These are phyloP conservation scores for Akanthomyces lecanii DNA, from an alignment of 2,329 filamentous ascomycete species.

Conservation along the genomic window DNA sequence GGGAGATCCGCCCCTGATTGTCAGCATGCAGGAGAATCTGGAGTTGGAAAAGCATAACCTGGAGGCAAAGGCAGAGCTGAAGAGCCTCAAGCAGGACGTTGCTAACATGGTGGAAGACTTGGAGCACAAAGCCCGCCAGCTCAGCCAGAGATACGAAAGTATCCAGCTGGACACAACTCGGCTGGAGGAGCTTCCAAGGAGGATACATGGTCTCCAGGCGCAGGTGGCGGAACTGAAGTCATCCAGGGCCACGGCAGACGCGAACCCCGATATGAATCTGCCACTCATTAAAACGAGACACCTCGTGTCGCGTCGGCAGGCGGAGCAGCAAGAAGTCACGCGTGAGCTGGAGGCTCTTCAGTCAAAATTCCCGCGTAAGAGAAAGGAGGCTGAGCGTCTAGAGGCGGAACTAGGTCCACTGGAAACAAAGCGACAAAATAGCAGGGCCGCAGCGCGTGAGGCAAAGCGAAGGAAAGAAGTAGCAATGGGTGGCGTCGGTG, in stretches of 20 bases:
- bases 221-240: slow-evolving; percentile 43
- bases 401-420: slow-evolving; percentile 64
- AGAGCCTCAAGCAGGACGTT: slow-evolving; percentile 76
- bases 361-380: slow-evolving; percentile 59
- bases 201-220: slow-evolving; percentile 45
- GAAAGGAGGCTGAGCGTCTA: slow-evolving; percentile 62
- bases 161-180: slow-evolving; percentile 45
- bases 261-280: slow-evolving; percentile 46
- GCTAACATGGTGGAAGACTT: slow-evolving; percentile 67
- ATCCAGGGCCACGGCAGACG: slow-evolving; percentile 32
- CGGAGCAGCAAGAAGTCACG: slow-evolving; percentile 53
- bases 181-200: slow-evolving; percentile 48
- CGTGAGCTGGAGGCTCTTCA: slow-evolving; percentile 61
- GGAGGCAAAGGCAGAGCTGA: slow-evolving; percentile 68
- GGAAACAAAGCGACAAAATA: slow-evolving; percentile 62
- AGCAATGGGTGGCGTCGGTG: slow-evolving; percentile 60
- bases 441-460: slow-evolving; percentile 64
- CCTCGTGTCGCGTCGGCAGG: slow-evolving; percentile 48
- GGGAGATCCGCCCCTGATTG: slow-evolving; percentile 81
- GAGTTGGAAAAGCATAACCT: slow-evolving; percentile 67
- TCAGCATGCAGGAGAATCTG: slow-evolving; percentile 76
- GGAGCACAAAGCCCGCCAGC: slow-evolving; percentile 57
- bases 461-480: slow-evolving; percentile 65
- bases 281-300: slow-evolving; percentile 54
- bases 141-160: slow-evolving; percentile 51